Evolutionary conservation across 345 rosid species (phyloP), one percentile per base, ranked within the genome.

Genomic region (Gossypium bickii): DNA sequence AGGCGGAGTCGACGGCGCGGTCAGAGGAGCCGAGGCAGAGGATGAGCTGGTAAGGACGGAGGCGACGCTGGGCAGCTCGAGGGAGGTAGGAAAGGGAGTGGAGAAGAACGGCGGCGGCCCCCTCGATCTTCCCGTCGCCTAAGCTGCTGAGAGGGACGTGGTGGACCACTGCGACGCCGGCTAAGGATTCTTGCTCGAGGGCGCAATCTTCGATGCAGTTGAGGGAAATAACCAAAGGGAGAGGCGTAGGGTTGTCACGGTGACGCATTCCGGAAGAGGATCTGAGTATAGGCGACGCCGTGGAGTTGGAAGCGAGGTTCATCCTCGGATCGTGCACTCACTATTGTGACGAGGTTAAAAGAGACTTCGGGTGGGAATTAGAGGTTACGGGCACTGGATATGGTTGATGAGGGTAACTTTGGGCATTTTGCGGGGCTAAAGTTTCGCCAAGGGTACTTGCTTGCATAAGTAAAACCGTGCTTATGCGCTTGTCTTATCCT

Each of bases 11-110:
- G 44, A 92, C 94, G 12, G 89, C 82, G 38, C 97, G 97, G 87
- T 96, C 98, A 63, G 97, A 77, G 15, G 99, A 93, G 65, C 99
- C 99, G 70, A 96, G 93, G 80, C 98, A 96, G 12, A 96, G 89
- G 74, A 93, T 81, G 77, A 96, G 97, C 87, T 96, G 99, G 85
- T 87, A 85, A 67, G 98, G 95, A 20, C 94, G 97, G 85, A 96
- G 95, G 15, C 97, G 92, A 66, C 98, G 97, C 76, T 96, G 98
- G 63, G 97, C 99, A 20, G 99, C 99, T 6, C 98, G 97, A n/a
- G 99, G 99, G 68, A 96, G 93, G 88, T 84, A 93, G 17, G 97
- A 90, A 27, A 96, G 93, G 70, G 99, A 93, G 77, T 96, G 98
- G 79, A 96, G 83, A 78, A 96, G 86, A 65, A 96, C 92, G 20